Conservation (phyloP, 1,284 basidiomycete species). For the Apiotrichum gamsii region DNA sequence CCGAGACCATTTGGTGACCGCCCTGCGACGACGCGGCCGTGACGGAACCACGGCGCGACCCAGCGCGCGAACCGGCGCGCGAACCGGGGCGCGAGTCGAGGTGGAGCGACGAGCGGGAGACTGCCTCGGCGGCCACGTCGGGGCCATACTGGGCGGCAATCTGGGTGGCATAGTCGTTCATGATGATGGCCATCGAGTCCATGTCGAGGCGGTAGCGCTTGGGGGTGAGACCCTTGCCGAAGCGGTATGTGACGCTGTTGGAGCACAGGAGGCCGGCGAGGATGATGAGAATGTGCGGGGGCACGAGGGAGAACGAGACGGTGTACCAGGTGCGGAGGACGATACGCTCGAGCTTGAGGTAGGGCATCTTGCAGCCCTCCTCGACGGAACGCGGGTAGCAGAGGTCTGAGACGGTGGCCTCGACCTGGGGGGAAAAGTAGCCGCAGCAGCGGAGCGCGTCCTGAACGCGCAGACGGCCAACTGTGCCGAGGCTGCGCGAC, state of each 20-base stretch:
- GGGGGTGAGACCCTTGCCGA: conserved; percentile 71
- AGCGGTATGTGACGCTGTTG: conserved; percentile 67
- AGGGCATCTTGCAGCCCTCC: conserved; percentile 63
- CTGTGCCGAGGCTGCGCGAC: conserved; percentile 54
- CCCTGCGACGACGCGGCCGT: conserved; percentile 1
- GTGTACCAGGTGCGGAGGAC: conserved; percentile 57
- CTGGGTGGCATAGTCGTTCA: conserved; percentile 61
- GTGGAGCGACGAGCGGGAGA: conserved; percentile 36
- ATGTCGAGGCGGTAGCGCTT: conserved; percentile 62
- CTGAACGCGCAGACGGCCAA: conserved; percentile 58
- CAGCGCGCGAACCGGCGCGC: conserved; percentile 10
- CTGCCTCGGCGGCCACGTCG: conserved; percentile 37
- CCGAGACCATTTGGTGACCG: neutral
- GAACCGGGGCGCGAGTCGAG: conserved; percentile 19
- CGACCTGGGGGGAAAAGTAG: conserved; percentile 60
- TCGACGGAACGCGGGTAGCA: conserved; percentile 61
- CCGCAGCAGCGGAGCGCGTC: conserved; percentile 63
- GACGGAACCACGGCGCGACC: conserved; percentile 11
- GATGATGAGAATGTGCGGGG: conserved; percentile 61
- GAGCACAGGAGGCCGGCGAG: conserved; percentile 59
- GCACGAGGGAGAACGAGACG: conserved; percentile 59
- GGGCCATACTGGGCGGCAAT: conserved; percentile 46
- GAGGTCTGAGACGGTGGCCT: conserved; percentile 58
- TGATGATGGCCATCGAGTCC: conserved; percentile 62
- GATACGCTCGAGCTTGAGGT: conserved; percentile 57